Percentiles rank a stretch among this genome's conserved stretches.
These are phyloP conservation scores for Amaranthus tricolor DNA, from an alignment of 179 eudicot species.

Conservation along the genomic window DNA sequence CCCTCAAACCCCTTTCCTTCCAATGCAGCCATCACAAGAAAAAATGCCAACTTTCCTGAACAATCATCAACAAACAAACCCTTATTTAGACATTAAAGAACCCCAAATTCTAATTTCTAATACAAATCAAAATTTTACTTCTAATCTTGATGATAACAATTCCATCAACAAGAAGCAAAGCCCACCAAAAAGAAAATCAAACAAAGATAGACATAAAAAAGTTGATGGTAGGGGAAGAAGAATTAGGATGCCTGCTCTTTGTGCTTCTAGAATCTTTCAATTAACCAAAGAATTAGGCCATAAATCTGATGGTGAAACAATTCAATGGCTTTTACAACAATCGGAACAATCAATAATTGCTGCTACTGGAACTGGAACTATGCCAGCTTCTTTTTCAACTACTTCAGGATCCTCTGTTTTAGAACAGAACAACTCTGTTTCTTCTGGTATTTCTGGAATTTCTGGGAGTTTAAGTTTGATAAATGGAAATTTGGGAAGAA, in stretches of 20 bases:
- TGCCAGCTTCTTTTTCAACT: slow-evolving; percentile 25
- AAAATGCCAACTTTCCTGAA: slow-evolving; percentile 29
- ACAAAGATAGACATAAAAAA: slow-evolving; percentile 54
- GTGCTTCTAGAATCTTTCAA: slow-evolving; percentile 56
- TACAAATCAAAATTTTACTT: slow-evolving; percentile 1
- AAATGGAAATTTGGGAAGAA: slow-evolving; percentile 19
- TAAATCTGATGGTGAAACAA: slow-evolving; percentile 32
- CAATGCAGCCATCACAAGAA: slow-evolving; percentile 27
- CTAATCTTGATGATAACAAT: slow-evolving; percentile 1
- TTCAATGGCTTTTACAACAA: slow-evolving; percentile 33
- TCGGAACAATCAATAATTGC: slow-evolving; percentile 32
- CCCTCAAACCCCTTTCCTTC: neutral
- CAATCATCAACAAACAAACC: slow-evolving; percentile 13
- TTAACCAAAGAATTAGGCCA: slow-evolving; percentile 50
- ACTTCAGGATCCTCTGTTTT: slow-evolving; percentile 28
- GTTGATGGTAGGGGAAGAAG: slow-evolving; percentile 62
- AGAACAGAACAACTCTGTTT: slow-evolving; percentile 28
- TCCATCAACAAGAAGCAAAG: slow-evolving; percentile 16
- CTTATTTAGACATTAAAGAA: slow-evolving; percentile 19
- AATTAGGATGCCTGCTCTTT: slow-evolving; percentile 53
- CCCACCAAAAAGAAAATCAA: slow-evolving; percentile 41
- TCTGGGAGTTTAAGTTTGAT: slow-evolving; percentile 8
- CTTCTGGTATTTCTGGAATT: slow-evolving; percentile 5
- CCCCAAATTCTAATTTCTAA: slow-evolving; percentile 16
- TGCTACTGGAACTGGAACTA: slow-evolving; percentile 29